phyloP scores from a whole-genome alignment of 768 basidiomycete genomes.

The Tephrocybe rancida region DNA sequence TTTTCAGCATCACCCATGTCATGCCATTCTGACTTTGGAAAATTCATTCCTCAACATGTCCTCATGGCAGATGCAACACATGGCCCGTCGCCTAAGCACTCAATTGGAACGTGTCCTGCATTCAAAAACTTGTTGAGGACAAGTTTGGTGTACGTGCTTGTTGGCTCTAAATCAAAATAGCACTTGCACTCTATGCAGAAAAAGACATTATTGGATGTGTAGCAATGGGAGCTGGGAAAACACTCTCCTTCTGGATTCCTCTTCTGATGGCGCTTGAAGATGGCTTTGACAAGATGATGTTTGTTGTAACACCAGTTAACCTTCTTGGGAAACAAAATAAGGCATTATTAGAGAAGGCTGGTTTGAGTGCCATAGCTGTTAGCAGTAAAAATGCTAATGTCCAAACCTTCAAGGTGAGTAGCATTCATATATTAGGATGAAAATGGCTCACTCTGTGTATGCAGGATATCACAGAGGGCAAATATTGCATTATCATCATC shows the following conservation, averaged over 20 bases:
- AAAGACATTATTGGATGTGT: constrained; percentile 6
- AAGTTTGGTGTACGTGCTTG: background rate
- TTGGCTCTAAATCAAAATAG: constrained; percentile 7
- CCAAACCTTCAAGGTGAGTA: constrained; percentile 19
- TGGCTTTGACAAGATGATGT: constrained; percentile 11
- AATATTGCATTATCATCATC: constrained; percentile 26
- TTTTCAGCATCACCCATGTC: too few species aligned
- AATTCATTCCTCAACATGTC: background rate
- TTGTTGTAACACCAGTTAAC: constrained; percentile 32
- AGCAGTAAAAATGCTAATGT: constrained; percentile 13
- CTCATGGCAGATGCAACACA: background rate
- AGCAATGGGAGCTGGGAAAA: constrained; percentile 1
- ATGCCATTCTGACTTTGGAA: constrained; percentile 1
- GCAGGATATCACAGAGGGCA: constrained; percentile 25
- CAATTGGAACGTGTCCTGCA: background rate
- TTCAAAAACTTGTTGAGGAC: background rate
- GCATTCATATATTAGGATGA: background rate
- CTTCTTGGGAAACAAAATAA: constrained; percentile 31
- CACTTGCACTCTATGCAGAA: background rate
- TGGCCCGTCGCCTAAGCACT: background rate
- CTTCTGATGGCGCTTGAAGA: constrained; percentile 17
- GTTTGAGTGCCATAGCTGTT: constrained; percentile 21
- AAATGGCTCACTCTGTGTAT: background rate
- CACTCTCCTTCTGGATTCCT: constrained; percentile 19
- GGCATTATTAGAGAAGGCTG: constrained; percentile 8